These are phyloP conservation scores for Amanita pseudoporphyria DNA, from an alignment of 768 basidiomycete genomes.

Conservation along the genomic window DNA sequence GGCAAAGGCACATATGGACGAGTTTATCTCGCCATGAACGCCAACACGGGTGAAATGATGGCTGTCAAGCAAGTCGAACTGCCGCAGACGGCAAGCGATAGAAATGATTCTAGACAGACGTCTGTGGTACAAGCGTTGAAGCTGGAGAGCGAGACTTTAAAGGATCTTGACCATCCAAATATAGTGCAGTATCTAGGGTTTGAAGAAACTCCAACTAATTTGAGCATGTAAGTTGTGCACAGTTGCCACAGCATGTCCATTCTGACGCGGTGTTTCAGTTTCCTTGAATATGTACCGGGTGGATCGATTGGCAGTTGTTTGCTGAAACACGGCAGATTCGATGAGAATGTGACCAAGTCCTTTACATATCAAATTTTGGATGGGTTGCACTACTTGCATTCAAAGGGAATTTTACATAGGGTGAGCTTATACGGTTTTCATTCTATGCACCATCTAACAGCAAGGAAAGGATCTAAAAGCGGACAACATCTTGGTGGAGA, in stretches of 20 bases:
- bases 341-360: conserved; percentile 84
- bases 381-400: conserved; percentile 90
- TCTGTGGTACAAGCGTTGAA: conserved; percentile 88
- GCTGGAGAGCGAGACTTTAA: conserved; percentile 91
- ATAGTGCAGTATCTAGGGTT: conserved; percentile 97
- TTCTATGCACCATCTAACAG: conserved; percentile 1
- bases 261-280: conserved; percentile 36
- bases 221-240: conserved; percentile 72
- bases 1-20: conserved; percentile 96
- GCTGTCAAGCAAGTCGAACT: conserved; percentile 99
- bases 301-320: conserved; percentile 90
- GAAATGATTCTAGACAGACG: conserved; percentile 75
- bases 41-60: conserved; percentile 96
- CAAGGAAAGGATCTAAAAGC: conserved; percentile 80
- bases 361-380: conserved; percentile 89
- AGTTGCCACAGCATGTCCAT: neutral
- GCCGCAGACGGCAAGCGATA: conserved; percentile 85
- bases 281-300: conserved; percentile 98
- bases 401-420: conserved; percentile 85
- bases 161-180: conserved; percentile 93
- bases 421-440: conserved; percentile 29
- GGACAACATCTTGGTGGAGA: conserved; percentile 96
- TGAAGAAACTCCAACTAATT: conserved; percentile 77
- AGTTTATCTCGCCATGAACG: conserved; percentile 93
- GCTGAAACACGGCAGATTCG: conserved; percentile 87